Percentiles rank a stretch among this genome's conserved stretches.
phyloP scores from a whole-genome alignment of 2,329 filamentous ascomycete genomes.

The Aspergillus fumigatiaffinis region DNA sequence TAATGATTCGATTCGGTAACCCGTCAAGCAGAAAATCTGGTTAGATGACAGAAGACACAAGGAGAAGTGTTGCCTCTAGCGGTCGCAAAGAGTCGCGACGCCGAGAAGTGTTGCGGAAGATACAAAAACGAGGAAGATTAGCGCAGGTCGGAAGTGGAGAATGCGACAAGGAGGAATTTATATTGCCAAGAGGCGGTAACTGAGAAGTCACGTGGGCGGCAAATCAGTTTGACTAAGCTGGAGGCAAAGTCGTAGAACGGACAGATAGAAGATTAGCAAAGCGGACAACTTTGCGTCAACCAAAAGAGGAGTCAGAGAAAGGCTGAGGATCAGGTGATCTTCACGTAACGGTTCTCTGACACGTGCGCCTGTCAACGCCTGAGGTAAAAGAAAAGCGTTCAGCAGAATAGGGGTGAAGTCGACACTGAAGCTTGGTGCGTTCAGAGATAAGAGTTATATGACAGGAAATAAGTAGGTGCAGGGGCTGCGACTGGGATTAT shows the following conservation, averaged over 20 bases:
- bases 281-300: not conserved
- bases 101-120: constrained; percentile 17
- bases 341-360: constrained; percentile 8
- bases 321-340: constrained; percentile 15
- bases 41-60: constrained; percentile 25
- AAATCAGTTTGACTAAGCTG: constrained; percentile 22
- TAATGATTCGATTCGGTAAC: constrained; percentile 25
- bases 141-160: constrained; percentile 33
- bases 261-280: constrained; percentile 4
- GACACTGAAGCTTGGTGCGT: not conserved
- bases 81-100: constrained; percentile 17
- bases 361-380: constrained; percentile 14
- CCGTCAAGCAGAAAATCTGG: constrained; percentile 20
- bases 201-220: constrained; percentile 35
- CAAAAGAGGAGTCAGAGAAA: constrained; percentile 4
- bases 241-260: constrained; percentile 10
- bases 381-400: constrained; percentile 5
- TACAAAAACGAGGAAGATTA: constrained; percentile 23
- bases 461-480: constrained; percentile 10
- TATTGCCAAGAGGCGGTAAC: constrained; percentile 41
- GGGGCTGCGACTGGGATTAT: constrained; percentile 17
- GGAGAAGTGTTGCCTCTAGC: constrained; percentile 15
- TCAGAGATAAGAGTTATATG: not conserved
- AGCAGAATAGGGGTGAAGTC: not conserved
- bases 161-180: constrained; percentile 40